phyloP scores from a whole-genome alignment of 352 stramenopile species.

The Pythium utonaiense region DNA sequence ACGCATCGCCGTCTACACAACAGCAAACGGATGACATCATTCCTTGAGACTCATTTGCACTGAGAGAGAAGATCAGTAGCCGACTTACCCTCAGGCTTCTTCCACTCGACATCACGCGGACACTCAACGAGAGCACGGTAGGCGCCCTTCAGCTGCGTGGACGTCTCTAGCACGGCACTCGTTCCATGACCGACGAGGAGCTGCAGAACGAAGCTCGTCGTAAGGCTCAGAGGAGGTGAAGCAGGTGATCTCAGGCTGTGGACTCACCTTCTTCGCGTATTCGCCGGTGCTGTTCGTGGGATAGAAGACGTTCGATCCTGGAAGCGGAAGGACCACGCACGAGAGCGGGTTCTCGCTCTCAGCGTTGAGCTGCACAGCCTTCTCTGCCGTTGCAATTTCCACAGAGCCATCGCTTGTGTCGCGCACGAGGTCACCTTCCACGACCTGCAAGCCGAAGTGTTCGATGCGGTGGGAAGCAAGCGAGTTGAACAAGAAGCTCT shows the following conservation, averaged over 20 bases:
- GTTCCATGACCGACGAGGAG: conserved; percentile 49
- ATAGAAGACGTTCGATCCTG: conserved; percentile 45
- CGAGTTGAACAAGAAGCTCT: conserved; percentile 73
- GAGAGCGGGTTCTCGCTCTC: conserved; percentile 25
- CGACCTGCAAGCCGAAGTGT: conserved; percentile 31
- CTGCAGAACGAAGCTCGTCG: conserved; percentile 24
- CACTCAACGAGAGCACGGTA: conserved; percentile 51
- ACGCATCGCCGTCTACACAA: not conserved
- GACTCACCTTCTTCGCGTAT: conserved; percentile 37
- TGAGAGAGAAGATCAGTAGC: not conserved
- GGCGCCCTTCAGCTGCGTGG: conserved; percentile 48
- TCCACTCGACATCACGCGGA: conserved; percentile 44
- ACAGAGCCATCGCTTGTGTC: conserved; percentile 23
- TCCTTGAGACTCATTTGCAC: not conserved
- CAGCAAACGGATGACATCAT: not conserved
- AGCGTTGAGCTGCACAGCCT: conserved; percentile 40
- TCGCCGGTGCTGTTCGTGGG: conserved; percentile 44
- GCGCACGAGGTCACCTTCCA: conserved; percentile 53
- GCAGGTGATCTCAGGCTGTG: not conserved
- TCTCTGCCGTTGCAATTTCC: conserved; percentile 30
- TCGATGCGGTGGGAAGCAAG: conserved; percentile 52
- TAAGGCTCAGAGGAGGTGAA: conserved; percentile 5
- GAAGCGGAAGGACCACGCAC: conserved; percentile 52
- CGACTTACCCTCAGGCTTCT: conserved; percentile 13
- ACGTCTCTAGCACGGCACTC: conserved; percentile 30